Evolutionary conservation across 108 stramenopile genomes (phyloP).

Genomic region (Skeletonema grethae): DNA sequence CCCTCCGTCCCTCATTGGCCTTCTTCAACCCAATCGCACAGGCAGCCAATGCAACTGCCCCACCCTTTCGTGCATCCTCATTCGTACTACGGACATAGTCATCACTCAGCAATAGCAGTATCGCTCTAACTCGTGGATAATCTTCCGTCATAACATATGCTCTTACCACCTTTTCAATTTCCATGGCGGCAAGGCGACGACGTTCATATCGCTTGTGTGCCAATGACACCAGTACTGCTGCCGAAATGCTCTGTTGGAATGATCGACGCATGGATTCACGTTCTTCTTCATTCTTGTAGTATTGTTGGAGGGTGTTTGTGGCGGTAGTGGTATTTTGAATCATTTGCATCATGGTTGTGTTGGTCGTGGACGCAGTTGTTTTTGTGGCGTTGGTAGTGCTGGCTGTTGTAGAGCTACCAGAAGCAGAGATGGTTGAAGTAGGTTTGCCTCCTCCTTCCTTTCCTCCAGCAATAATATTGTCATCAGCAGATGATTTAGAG

Average conservation of each 20-base stretch:
- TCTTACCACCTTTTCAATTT: constrained; percentile 90
- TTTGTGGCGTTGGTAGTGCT: too few relatives aligned
- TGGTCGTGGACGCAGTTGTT: background rate
- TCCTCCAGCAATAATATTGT: too few relatives aligned
- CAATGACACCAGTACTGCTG: constrained; percentile 82
- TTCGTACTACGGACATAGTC: constrained; percentile 85
- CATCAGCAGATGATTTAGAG: too few relatives aligned
- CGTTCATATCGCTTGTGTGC: constrained; percentile 92
- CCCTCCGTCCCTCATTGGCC: constrained; percentile 51
- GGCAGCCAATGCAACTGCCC: constrained; percentile 85
- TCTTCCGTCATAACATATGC: constrained; percentile 70
- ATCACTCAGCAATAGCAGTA: constrained; percentile 78
- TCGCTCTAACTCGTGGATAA: constrained; percentile 73
- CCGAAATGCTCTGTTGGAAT: constrained; percentile 81
- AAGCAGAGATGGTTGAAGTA: too few relatives aligned
- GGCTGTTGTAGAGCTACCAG: background rate
- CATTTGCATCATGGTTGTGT: constrained; percentile 25
- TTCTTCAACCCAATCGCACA: constrained; percentile 88
- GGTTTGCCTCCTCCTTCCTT: too few relatives aligned
- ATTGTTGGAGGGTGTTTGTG: constrained; percentile 25
- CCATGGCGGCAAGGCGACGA: constrained; percentile 86
- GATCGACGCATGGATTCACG: constrained; percentile 74
- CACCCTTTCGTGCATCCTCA: constrained; percentile 90
- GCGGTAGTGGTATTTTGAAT: constrained; percentile 22
- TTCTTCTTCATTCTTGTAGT: constrained; percentile 58